Conservation (phyloP, 371 early-diverging fungal genomes). For the Coemansia sp. region DNA sequence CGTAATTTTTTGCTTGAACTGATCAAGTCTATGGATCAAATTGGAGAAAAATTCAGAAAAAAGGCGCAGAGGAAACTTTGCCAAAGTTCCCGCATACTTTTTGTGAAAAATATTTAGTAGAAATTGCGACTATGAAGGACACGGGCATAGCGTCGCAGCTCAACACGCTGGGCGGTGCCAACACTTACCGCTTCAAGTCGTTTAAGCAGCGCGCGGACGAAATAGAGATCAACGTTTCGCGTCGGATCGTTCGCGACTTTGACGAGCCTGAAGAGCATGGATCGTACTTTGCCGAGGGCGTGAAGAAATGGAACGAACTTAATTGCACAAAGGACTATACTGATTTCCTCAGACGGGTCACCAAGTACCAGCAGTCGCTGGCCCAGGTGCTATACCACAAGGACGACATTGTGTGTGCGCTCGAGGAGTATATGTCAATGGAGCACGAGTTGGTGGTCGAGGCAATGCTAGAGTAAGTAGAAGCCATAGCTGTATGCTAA, state of each 20-base stretch:
- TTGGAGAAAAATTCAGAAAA: slow-evolving; percentile 6
- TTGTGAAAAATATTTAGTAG: neutral
- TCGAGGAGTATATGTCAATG: slow-evolving; percentile 67
- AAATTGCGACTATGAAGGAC: slow-evolving; percentile 29
- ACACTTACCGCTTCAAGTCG: slow-evolving; percentile 51
- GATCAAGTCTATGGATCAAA: neutral
- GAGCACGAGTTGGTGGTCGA: slow-evolving; percentile 62
- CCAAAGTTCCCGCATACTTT: neutral
- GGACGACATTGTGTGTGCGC: slow-evolving; percentile 64
- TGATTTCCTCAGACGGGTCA: slow-evolving; percentile 65
- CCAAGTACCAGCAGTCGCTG: slow-evolving; percentile 66
- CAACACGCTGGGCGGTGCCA: slow-evolving; percentile 42
- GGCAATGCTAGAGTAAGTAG: slow-evolving; percentile 70
- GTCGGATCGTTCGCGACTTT: slow-evolving; percentile 57
- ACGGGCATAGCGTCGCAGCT: slow-evolving; percentile 36
- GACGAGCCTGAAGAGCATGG: slow-evolving; percentile 66
- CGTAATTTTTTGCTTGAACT: neutral
- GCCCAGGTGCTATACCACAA: slow-evolving; percentile 88
- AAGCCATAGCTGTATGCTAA: neutral
- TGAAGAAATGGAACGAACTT: slow-evolving; percentile 78
- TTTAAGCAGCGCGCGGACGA: slow-evolving; percentile 76
- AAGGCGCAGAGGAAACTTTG: neutral
- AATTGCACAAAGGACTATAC: slow-evolving; percentile 82
- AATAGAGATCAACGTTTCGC: slow-evolving; percentile 75
- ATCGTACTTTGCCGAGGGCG: slow-evolving; percentile 79